A percentile compares a stretch with the other conserved stretches of the same genome.
Evolutionary conservation across 2,329 filamentous ascomycete species (phyloP).

Genomic region (Botrytis squamosa): DNA sequence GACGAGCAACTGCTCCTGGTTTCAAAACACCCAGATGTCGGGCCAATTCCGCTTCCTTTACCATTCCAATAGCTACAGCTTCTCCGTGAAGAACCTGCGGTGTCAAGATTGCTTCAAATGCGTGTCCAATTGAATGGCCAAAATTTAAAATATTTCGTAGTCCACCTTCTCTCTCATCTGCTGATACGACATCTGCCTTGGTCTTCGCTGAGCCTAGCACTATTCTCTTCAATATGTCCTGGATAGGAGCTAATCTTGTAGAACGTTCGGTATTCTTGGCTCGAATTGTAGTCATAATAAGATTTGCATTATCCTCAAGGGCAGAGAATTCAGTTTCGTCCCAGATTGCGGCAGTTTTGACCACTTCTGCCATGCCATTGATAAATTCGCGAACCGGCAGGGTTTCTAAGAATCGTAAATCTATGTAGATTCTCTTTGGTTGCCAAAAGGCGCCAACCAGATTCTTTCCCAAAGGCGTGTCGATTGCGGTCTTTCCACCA

Average conservation of each 20-base stretch:
- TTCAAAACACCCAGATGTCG: conserved; percentile 83
- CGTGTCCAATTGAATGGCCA: conserved; percentile 96
- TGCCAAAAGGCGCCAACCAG: conserved; percentile 97
- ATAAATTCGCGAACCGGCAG: conserved; percentile 90
- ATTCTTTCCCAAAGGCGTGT: conserved; percentile 94
- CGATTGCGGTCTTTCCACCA: conserved; percentile 96
- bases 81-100: conserved; percentile 95
- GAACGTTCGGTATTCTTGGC: conserved; percentile 52
- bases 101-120: conserved; percentile 91
- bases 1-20: conserved; percentile 81
- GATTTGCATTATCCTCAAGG: conserved; percentile 76
- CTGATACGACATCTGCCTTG: conserved; percentile 92
- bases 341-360: conserved; percentile 98
- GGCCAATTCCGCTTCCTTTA: conserved; percentile 92
- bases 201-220: conserved; percentile 88
- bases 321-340: conserved; percentile 81
- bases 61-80: conserved; percentile 96
- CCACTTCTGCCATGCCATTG: conserved; percentile 97
- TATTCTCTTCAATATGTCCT: conserved; percentile 65
- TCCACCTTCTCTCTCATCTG: conserved; percentile 91
- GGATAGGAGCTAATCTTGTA: conserved; percentile 67
- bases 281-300: conserved; percentile 72
- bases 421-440: conserved; percentile 89
- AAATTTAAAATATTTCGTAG: conserved; percentile 95
- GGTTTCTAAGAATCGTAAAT: conserved; percentile 86